These are phyloP conservation scores for Fragilaria radians DNA, from an alignment of 108 stramenopile genomes.

Conservation along the genomic window DNA sequence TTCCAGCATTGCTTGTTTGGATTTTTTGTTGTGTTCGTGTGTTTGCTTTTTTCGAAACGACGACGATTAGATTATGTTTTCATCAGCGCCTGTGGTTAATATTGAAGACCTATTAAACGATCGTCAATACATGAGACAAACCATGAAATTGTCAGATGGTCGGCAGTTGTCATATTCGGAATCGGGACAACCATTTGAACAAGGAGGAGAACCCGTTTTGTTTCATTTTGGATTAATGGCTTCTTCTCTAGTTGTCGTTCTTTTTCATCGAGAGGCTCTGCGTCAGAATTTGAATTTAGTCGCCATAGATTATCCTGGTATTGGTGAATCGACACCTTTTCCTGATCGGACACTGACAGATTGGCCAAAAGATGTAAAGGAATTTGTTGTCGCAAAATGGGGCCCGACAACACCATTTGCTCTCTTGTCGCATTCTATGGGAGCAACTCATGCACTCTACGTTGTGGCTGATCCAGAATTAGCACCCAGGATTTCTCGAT, in stretches of 20 bases:
- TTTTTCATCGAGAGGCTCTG: conserved; percentile 16
- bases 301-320: conserved; percentile 26
- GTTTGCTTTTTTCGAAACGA: too few species aligned
- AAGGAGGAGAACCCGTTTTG: conserved; percentile 20
- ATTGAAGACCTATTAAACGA: background rate
- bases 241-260: conserved; percentile 18
- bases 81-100: too few species aligned
- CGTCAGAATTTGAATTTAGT: conserved; percentile 17
- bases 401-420: background rate
- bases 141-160: conserved; percentile 17
- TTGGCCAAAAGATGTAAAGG: conserved; percentile 15
- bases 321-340: conserved; percentile 20
- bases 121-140: conserved; percentile 3
- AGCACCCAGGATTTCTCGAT: background rate
- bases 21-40: too few species aligned
- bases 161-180: conserved; percentile 22
- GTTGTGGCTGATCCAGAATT: background rate
- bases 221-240: conserved; percentile 25
- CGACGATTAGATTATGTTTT: too few species aligned
- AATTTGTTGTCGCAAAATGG: conserved; percentile 15
- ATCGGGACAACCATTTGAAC: conserved; percentile 19
- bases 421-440: conserved; percentile 21
- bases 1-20: too few species aligned
- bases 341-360: conserved; percentile 12
- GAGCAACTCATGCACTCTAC: background rate